Base-by-base conservation (phyloP, 1,284 basidiomycete genomes). In the Sanghuangporus sanghuang region DNA sequence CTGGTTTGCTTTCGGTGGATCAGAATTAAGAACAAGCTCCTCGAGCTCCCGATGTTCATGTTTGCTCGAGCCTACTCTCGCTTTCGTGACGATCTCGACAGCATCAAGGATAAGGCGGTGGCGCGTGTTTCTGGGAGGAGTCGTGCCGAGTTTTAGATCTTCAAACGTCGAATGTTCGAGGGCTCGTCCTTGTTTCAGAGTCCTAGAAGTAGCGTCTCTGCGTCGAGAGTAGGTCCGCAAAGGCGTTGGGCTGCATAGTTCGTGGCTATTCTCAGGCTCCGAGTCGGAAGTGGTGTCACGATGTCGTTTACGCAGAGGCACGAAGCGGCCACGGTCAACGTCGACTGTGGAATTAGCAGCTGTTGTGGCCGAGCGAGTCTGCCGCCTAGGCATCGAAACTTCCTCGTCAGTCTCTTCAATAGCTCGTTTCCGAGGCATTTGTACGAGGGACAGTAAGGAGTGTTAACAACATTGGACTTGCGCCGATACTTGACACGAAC, bases 401-500 rank as follows among this genome's bases (percentile, higher is more conserved):
- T 70, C 68, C 16, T 61, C 65, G 2, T 64, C 57, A 3, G 64
- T 16, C 12, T 62, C 46, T 9, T 69, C 63, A 1, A 77, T 75
- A 68, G 82, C 85, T 67, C 83, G 82, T 75, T 85, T 85, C 42
- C 78, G 56, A 57, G 56, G 35, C 64, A 65, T 64, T 21, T 78
- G 72, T 78, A 80, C 82, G 40, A 56, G 53, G 61, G 63, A 54
- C 21, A 42, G 38, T 18, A 44, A 9, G 44, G 40, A 66, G 38
- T 39, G 70, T 69, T 68, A 52, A 52, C 18, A 52, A n/a, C 12
- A 18, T 7, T 14, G 44, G 16, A n/a, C 8, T 46, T 1, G 21
- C 23, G 6, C 14, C 8, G 11, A 1, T 18, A 50, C 48, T 23
- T 21, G 16, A 52, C 11, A 18, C 54, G 52, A 7, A 60, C 63